Conservation (phyloP, 2,329 filamentous ascomycete genomes). For the Sporothrix curviconia region DNA sequence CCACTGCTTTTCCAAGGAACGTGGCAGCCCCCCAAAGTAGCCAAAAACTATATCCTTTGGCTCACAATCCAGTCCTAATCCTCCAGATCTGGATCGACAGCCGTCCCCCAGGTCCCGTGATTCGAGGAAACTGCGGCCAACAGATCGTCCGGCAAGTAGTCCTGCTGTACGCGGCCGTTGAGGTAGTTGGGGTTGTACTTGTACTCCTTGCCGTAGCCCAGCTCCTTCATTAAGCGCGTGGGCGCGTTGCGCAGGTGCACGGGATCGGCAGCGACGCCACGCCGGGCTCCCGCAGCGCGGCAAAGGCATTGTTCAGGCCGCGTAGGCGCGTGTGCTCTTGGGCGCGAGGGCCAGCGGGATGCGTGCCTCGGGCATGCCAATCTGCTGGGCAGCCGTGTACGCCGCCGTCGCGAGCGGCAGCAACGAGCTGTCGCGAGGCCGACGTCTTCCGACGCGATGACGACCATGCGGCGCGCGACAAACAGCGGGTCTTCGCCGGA, state of each 20-base stretch:
- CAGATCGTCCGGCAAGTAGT: slow-evolving; percentile 79
- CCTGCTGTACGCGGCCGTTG: slow-evolving; percentile 74
- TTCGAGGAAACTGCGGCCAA: slow-evolving; percentile 68
- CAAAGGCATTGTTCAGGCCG: slow-evolving; percentile 71
- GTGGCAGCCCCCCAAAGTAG: no score
- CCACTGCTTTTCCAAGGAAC: no score
- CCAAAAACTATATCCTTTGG: no score
- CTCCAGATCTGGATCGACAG: slow-evolving; percentile 64
- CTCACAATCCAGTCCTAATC: no score
- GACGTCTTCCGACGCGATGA: slow-evolving; percentile 90
- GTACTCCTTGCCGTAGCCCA: slow-evolving; percentile 86
- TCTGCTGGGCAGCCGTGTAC: slow-evolving; percentile 82
- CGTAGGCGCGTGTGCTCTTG: slow-evolving; percentile 86
- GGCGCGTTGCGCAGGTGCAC: slow-evolving; percentile 87
- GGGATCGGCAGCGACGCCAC: slow-evolving; percentile 72
- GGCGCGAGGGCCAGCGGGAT: slow-evolving; percentile 78
- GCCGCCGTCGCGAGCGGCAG: slow-evolving; percentile 78
- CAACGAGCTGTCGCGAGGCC: slow-evolving; percentile 83
- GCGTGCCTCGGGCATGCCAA: slow-evolving; percentile 89
- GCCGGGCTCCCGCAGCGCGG: slow-evolving; percentile 74
- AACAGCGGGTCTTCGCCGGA: slow-evolving; percentile 91
- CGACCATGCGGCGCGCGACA: slow-evolving; percentile 85
- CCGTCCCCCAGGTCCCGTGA: slow-evolving; percentile 70
- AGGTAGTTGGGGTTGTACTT: slow-evolving; percentile 93
- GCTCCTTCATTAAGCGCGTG: slow-evolving; percentile 84